Evolutionary conservation across 1,284 basidiomycete genomes (phyloP).

Genomic region (Phellopilus nigrolimitatus): DNA sequence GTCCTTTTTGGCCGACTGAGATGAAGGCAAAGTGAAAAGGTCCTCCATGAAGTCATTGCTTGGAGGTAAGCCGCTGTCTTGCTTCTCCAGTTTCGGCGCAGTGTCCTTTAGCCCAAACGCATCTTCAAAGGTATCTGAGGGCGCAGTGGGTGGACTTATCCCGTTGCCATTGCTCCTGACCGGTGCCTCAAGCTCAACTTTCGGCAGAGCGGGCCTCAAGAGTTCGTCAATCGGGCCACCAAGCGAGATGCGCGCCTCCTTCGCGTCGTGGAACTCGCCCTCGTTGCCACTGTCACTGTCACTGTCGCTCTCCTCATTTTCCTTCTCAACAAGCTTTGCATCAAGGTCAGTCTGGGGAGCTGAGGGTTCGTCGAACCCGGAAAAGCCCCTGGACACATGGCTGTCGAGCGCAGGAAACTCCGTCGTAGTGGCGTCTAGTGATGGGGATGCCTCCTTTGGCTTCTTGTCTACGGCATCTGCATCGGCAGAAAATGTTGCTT

Average conservation of each 20-base stretch:
- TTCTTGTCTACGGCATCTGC: neutral
- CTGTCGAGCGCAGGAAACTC: constrained; percentile 47
- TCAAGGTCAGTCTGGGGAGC: constrained; percentile 16
- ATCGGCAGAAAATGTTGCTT: neutral
- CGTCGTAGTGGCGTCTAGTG: constrained; percentile 23
- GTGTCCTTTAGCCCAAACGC: constrained; percentile 49
- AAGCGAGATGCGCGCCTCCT: constrained; percentile 9
- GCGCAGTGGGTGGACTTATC: constrained; percentile 22
- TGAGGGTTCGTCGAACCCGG: constrained; percentile 8
- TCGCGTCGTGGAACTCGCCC: constrained; percentile 34
- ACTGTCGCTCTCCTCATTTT: constrained; percentile 58
- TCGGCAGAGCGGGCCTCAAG: constrained; percentile 30
- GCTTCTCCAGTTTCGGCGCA: constrained; percentile 25
- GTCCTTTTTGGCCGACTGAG: neutral
- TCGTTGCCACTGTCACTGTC: constrained; percentile 45
- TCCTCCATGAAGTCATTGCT: constrained; percentile 7
- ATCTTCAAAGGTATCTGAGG: constrained; percentile 50
- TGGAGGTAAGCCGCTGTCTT: constrained; percentile 29
- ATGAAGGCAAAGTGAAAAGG: constrained; percentile 11
- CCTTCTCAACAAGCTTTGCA: constrained; percentile 53
- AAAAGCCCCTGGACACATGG: neutral
- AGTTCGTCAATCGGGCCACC: constrained; percentile 2
- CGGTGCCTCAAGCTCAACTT: constrained; percentile 25
- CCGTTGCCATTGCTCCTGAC: constrained; percentile 25
- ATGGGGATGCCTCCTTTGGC: constrained; percentile 21